Percentiles rank a stretch among this genome's conserved stretches.
These are phyloP conservation scores for Nakazawaea anatomiae DNA, from an alignment of 805 yeast species.

Conservation along the genomic window DNA sequence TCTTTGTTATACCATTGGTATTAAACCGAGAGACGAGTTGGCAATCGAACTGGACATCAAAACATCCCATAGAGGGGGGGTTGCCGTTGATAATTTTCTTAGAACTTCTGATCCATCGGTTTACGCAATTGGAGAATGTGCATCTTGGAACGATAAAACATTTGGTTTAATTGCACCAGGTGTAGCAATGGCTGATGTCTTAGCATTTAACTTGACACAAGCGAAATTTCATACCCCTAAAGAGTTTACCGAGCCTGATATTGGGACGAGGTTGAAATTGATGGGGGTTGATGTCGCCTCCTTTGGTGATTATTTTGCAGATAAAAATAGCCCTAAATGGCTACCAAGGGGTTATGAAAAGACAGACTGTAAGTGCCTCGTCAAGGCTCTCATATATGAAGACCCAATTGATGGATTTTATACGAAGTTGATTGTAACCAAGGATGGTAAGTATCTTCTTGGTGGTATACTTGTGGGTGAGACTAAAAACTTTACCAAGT, in stretches of 20 bases:
- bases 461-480: conserved; percentile 33
- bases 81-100: conserved; percentile 22
- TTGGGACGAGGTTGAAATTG: conserved; percentile 28
- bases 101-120: conserved; percentile 22
- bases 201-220: conserved; percentile 29
- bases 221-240: conserved; percentile 24
- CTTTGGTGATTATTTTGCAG: conserved; percentile 32
- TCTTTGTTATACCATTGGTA: conserved; percentile 30
- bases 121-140: conserved; percentile 32
- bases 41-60: conserved; percentile 19
- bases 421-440: conserved; percentile 26
- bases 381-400: conserved; percentile 22
- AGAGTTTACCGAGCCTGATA: conserved; percentile 26
- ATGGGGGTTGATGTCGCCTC: conserved; percentile 34
- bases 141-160: conserved; percentile 28
- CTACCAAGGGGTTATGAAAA: conserved; percentile 21
- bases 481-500: conserved; percentile 25
- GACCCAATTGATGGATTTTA: conserved; percentile 29
- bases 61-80: conserved; percentile 23
- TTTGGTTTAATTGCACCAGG: conserved; percentile 34
- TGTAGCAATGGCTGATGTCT: conserved; percentile 30
- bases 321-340: conserved; percentile 28
- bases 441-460: conserved; percentile 28
- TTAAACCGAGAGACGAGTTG: conserved; percentile 29
- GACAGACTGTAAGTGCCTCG: conserved; percentile 11